Conservation (phyloP, 106 monocot genomes). For the Agapanthus africanus region DNA sequence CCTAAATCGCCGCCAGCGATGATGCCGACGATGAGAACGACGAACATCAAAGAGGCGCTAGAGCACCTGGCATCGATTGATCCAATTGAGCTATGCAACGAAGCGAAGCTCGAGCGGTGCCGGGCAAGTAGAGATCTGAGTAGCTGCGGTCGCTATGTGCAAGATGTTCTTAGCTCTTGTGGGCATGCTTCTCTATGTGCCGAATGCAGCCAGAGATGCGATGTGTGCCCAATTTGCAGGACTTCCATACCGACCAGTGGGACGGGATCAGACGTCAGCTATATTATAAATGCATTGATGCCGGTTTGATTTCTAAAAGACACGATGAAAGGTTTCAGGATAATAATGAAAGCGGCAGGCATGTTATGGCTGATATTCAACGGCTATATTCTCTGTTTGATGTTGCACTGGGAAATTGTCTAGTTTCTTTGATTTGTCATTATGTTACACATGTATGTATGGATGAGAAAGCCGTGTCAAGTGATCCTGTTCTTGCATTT, state of each 20-base stretch:
- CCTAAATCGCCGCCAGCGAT: too few relatives aligned
- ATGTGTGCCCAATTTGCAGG: slow-evolving; percentile 81
- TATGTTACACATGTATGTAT: slow-evolving; percentile 95
- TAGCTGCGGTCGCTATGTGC: slow-evolving; percentile 80
- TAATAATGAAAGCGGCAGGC: slow-evolving; percentile 38
- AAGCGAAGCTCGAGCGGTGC: slow-evolving; percentile 83
- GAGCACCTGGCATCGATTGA: slow-evolving; percentile 79
- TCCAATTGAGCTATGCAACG: slow-evolving; percentile 60
- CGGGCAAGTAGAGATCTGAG: slow-evolving; percentile 84
- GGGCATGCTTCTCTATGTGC: slow-evolving; percentile 90
- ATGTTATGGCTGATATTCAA: slow-evolving; percentile 49
- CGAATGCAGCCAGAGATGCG: slow-evolving; percentile 86
- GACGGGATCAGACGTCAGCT: slow-evolving; percentile 56
- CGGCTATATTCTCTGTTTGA: slow-evolving; percentile 85
- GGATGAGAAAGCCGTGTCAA: slow-evolving; percentile 94
- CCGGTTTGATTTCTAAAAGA: slow-evolving; percentile 63
- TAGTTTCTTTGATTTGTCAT: slow-evolving; percentile 81
- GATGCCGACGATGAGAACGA: too few relatives aligned
- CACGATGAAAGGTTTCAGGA: slow-evolving; percentile 65
- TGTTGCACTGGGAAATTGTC: slow-evolving; percentile 82
- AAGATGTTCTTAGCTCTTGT: slow-evolving; percentile 68
- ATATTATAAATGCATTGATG: slow-evolving; percentile 75
- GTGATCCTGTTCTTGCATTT: slow-evolving; percentile 89
- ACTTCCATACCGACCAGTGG: slow-evolving; percentile 38
- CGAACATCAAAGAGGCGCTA: too few relatives aligned